phyloP scores from a whole-genome alignment of 495 filamentous ascomycete genomes.

The Hypoxylon intermedium region DNA sequence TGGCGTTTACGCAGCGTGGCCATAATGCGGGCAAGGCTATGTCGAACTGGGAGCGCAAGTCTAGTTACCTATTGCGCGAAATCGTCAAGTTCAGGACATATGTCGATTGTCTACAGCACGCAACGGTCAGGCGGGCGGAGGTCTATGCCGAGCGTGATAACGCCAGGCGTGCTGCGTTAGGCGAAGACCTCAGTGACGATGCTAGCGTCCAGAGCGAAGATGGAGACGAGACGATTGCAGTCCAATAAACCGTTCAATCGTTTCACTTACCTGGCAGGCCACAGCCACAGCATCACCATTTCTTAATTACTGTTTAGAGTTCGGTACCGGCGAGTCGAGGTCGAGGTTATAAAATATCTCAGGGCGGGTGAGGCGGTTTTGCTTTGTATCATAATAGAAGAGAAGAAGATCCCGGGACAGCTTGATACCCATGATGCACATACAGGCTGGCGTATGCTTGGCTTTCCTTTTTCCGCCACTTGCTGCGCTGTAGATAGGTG shows the following conservation, averaged over 20 bases:
- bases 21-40: slow-evolving; percentile 82
- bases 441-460: slow-evolving; percentile 6
- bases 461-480: background rate
- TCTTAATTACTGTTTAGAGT: slow-evolving; percentile 3
- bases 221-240: slow-evolving; percentile 13
- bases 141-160: slow-evolving; percentile 58
- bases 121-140: slow-evolving; percentile 50
- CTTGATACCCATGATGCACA: slow-evolving; percentile 27
- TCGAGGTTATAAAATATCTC: background rate
- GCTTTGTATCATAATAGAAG: slow-evolving; percentile 12
- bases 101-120: slow-evolving; percentile 74
- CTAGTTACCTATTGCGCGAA: slow-evolving; percentile 87
- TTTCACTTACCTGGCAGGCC: background rate
- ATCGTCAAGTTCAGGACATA: slow-evolving; percentile 97
- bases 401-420: slow-evolving; percentile 14
- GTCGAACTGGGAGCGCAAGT: slow-evolving; percentile 97
- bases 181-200: slow-evolving; percentile 44
- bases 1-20: slow-evolving; percentile 88
- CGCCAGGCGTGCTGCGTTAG: slow-evolving; percentile 47
- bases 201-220: slow-evolving; percentile 22
- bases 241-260: slow-evolving; percentile 2
- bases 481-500: slow-evolving; percentile 19
- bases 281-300: background rate
- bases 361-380: slow-evolving; percentile 2
- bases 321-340: slow-evolving; percentile 1